Evolutionary conservation across 2,329 filamentous ascomycete genomes (phyloP).

Genomic region (Trichoderma brevicompactum): DNA sequence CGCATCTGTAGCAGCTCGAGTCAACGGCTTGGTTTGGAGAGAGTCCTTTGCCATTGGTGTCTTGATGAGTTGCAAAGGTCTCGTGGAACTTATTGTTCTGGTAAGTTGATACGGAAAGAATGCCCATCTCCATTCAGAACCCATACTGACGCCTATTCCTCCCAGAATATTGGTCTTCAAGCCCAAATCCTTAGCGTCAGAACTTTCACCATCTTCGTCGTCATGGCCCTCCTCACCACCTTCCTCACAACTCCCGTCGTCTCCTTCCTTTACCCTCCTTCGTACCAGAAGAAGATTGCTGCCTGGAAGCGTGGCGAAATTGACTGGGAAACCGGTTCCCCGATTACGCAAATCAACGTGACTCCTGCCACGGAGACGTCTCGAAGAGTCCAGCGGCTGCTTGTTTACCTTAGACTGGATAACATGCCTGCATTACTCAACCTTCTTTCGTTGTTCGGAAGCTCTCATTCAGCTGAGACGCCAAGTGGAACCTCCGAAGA

Average conservation of each 20-base stretch:
- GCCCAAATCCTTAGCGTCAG: conserved; percentile 78
- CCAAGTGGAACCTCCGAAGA: conserved; percentile 24
- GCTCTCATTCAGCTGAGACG: conserved; percentile 38
- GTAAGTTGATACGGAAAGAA: conserved; percentile 52
- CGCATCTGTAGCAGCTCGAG: conserved; percentile 75
- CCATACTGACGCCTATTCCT: conserved; percentile 10
- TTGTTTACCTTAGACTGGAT: conserved; percentile 84
- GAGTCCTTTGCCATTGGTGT: conserved; percentile 87
- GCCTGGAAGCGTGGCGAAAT: conserved; percentile 79
- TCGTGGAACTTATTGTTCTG: conserved; percentile 93
- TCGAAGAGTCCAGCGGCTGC: conserved; percentile 60
- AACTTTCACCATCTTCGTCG: conserved; percentile 92
- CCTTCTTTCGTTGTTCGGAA: conserved; percentile 78
- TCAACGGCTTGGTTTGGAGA: conserved; percentile 82
- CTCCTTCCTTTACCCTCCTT: conserved; percentile 71
- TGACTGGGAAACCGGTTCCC: conserved; percentile 68
- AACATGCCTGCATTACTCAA: conserved; percentile 82
- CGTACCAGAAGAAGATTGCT: conserved; percentile 57
- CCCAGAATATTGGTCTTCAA: conserved; percentile 75
- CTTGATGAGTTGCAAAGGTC: conserved; percentile 94
- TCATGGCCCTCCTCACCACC: conserved; percentile 89
- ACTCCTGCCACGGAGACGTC: conserved; percentile 25
- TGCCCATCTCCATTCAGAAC: not conserved
- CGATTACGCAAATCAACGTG: conserved; percentile 28
- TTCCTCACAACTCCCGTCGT: conserved; percentile 82